Evolutionary conservation across 1,284 basidiomycete genomes (phyloP).

Genomic region (Leccinum olivaceoglutinosum): DNA sequence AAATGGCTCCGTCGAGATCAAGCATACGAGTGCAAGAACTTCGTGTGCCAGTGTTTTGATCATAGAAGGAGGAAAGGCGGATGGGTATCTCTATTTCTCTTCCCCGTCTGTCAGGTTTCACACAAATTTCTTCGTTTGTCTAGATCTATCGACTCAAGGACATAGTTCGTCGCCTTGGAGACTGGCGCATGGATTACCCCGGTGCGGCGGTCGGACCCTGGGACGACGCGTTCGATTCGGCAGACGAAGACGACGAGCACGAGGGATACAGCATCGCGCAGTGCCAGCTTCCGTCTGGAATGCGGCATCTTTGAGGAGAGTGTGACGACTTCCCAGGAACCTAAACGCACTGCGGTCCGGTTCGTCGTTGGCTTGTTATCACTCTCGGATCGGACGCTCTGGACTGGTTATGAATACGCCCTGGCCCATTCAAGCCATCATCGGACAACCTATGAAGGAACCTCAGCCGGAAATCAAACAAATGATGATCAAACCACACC

Average conservation of each 20-base stretch:
- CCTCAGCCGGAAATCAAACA: not conserved
- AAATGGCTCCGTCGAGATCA: conserved; percentile 15
- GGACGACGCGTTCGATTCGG: conserved; percentile 13
- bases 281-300: conserved; percentile 6
- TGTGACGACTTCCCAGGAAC: not conserved
- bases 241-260: conserved; percentile 8
- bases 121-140: not conserved
- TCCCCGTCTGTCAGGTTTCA: not conserved
- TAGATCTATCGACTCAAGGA: conserved; percentile 14
- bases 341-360: not conserved
- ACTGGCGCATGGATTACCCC: conserved; percentile 11
- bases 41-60: conserved; percentile 7
- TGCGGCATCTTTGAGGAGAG: not conserved
- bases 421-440: not conserved
- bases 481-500: not conserved
- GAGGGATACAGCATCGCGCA: conserved; percentile 12
- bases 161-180: conserved; percentile 8
- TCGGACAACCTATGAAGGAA: conserved; percentile 3
- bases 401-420: conserved; percentile 13
- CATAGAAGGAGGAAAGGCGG: not conserved
- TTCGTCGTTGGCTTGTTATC: not conserved
- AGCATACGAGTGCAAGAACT: conserved; percentile 11
- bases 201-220: conserved; percentile 12
- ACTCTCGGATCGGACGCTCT: conserved; percentile 2
- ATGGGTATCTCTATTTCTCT: conserved; percentile 8